A percentile compares a stretch with the other conserved stretches of the same genome.
Conservation (phyloP, 331 rosid genomes). For the Saraca asoca region DNA sequence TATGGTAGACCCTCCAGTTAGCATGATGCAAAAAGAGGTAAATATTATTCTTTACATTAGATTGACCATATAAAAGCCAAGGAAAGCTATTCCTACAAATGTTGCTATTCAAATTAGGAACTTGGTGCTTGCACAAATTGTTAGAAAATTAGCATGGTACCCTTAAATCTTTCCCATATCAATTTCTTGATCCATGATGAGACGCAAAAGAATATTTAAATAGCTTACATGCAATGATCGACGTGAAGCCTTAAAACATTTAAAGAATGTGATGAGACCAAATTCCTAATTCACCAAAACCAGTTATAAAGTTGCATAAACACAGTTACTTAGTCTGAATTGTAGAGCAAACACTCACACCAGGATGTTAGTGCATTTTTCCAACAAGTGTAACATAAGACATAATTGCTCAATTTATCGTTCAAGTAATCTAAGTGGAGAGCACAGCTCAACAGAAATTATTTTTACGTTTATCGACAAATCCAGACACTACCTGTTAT, state of each 20-base stretch:
- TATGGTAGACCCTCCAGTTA: not conserved
- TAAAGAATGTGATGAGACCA: too few relatives aligned
- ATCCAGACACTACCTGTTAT: slow-evolving; percentile 64
- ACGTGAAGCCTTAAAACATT: too few relatives aligned
- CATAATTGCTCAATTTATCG: not conserved
- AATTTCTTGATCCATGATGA: too few relatives aligned
- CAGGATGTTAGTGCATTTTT: not conserved
- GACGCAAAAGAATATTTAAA: too few relatives aligned
- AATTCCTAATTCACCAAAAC: too few relatives aligned
- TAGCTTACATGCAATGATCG: too few relatives aligned
- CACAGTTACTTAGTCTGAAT: slow-evolving; percentile 4
- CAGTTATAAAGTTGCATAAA: slow-evolving; percentile 1
- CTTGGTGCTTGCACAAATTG: not conserved
- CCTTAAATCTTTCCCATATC: too few relatives aligned
- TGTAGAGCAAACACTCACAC: not conserved
- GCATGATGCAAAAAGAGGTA: slow-evolving; percentile 6
- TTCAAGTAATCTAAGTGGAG: slow-evolving; percentile 12
- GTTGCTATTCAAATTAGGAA: not conserved
- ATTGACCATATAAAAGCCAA: not conserved
- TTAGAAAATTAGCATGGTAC: too few relatives aligned
- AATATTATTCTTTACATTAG: slow-evolving; percentile 6
- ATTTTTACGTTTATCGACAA: not conserved
- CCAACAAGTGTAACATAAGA: not conserved
- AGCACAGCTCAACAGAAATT: not conserved
- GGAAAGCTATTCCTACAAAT: not conserved